Conservation (phyloP, 768 basidiomycete genomes). For the Imleria badia region DNA sequence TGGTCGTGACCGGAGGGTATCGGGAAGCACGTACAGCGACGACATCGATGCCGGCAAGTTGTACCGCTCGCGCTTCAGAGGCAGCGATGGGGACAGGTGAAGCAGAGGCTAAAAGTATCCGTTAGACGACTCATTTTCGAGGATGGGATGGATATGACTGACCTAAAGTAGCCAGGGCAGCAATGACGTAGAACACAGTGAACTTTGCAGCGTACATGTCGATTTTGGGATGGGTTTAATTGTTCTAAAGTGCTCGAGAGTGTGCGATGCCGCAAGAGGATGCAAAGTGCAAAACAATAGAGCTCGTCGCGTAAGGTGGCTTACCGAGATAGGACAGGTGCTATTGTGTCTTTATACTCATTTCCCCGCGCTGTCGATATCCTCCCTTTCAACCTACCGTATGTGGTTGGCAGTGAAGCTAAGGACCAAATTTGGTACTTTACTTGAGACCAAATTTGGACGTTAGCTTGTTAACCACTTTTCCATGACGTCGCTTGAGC, state of each 20-base stretch:
- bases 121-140: neutral
- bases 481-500: no score
- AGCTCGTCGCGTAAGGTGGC: conserved; percentile 16
- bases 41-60: conserved; percentile 1
- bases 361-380: neutral
- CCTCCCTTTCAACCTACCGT: conserved; percentile 18
- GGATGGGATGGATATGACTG: neutral
- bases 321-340: conserved; percentile 5
- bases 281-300: conserved; percentile 31
- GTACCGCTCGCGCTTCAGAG: conserved; percentile 2
- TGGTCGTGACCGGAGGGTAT: neutral
- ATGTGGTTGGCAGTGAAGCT: no score
- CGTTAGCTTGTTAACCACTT: no score
- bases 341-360: conserved; percentile 31
- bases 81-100: conserved; percentile 27
- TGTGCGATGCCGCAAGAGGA: neutral
- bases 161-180: conserved; percentile 27
- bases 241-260: conserved; percentile 20
- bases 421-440: no score
- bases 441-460: no score
- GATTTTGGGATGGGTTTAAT: conserved; percentile 28
- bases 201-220: conserved; percentile 29
- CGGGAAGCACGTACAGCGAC: conserved; percentile 13
- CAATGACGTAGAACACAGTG: conserved; percentile 30
- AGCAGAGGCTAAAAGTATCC: conserved; percentile 18